These are phyloP conservation scores for Bipolaris victoriae DNA, from an alignment of 2,329 filamentous ascomycete genomes.

Conservation along the genomic window DNA sequence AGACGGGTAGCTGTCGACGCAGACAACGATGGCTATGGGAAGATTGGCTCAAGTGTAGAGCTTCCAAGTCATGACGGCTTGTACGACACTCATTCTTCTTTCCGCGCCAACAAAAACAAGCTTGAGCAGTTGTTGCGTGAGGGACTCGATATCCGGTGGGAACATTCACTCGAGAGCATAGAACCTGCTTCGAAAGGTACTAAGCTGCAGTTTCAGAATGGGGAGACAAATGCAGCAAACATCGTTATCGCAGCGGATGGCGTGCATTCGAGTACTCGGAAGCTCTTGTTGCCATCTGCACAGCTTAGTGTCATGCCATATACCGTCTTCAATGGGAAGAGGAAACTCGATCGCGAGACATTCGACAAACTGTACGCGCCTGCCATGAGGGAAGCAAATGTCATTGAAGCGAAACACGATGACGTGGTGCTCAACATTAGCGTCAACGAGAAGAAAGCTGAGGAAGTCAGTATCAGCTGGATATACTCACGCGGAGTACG, in stretches of 20 bases:
- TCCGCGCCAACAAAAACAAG: conserved; percentile 47
- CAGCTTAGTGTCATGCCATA: conserved; percentile 45
- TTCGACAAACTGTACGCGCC: conserved; percentile 24
- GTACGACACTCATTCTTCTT: conserved; percentile 12
- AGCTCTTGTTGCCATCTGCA: conserved; percentile 29
- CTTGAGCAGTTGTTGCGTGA: conserved; percentile 47
- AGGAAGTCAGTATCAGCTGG: conserved; percentile 47
- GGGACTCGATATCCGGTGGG: conserved; percentile 47
- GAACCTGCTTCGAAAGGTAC: conserved; percentile 8
- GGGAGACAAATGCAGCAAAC: conserved; percentile 9
- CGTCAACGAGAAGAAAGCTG: conserved; percentile 31
- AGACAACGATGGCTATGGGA: conserved; percentile 32
- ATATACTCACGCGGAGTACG: conserved; percentile 48
- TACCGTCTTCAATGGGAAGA: conserved; percentile 43
- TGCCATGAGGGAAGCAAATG: conserved; percentile 12
- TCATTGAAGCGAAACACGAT: conserved; percentile 31
- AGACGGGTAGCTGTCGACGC: conserved; percentile 42
- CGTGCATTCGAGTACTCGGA: conserved; percentile 45
- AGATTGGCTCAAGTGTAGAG: conserved; percentile 13
- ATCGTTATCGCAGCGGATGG: conserved; percentile 50
- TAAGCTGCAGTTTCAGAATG: conserved; percentile 19
- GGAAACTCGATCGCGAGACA: conserved; percentile 28
- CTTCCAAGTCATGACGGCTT: conserved; percentile 6
- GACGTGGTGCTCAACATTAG: conserved; percentile 40
- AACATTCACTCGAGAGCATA: conserved; percentile 28